Evolutionary conservation across 257 asterid genomes (phyloP).

Genomic region (Henckelia pumila): DNA sequence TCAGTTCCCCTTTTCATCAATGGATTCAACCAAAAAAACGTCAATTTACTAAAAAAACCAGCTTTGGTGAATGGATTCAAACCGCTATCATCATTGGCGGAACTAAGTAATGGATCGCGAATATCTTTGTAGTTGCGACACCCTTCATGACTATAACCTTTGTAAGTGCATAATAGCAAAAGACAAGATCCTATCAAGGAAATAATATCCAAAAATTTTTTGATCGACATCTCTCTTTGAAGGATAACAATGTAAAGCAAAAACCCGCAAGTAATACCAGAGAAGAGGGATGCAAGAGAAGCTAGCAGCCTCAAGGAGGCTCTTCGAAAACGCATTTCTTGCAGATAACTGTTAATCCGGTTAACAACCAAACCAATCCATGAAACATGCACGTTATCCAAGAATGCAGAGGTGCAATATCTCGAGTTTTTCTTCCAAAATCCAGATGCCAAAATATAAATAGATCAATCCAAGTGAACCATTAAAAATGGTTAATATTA

Average conservation of each 20-base stretch:
- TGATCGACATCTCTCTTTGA: slow-evolving; percentile 31
- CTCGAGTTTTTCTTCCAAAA: slow-evolving; percentile 45
- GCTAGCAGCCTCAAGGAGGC: slow-evolving; percentile 54
- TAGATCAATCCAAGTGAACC: slow-evolving; percentile 53
- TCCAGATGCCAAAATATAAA: slow-evolving; percentile 54
- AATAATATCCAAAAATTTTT: slow-evolving; percentile 43
- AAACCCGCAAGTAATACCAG: slow-evolving; percentile 49
- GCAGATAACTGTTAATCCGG: slow-evolving; percentile 58
- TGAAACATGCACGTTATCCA: slow-evolving; percentile 59
- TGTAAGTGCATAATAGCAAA: slow-evolving; percentile 55
- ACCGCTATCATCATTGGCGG: slow-evolving; percentile 20
- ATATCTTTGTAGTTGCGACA: slow-evolving; percentile 34
- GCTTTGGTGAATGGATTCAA: slow-evolving; percentile 62
- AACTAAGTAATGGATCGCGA: slow-evolving; percentile 53
- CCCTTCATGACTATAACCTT: slow-evolving; percentile 34
- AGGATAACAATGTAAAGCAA: slow-evolving; percentile 40
- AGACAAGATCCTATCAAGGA: slow-evolving; percentile 60
- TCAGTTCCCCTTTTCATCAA: slow-evolving; percentile 73
- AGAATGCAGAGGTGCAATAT: slow-evolving; percentile 52
- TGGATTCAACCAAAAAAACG: slow-evolving; percentile 93
- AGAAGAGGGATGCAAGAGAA: slow-evolving; percentile 47
- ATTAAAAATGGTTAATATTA: slow-evolving; percentile 51
- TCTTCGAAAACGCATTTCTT: slow-evolving; percentile 48
- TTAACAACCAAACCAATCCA: slow-evolving; percentile 58
- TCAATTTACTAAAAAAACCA: slow-evolving; percentile 44